phyloP scores from a whole-genome alignment of 768 basidiomycete species.

The Rhizopogon sp. region DNA sequence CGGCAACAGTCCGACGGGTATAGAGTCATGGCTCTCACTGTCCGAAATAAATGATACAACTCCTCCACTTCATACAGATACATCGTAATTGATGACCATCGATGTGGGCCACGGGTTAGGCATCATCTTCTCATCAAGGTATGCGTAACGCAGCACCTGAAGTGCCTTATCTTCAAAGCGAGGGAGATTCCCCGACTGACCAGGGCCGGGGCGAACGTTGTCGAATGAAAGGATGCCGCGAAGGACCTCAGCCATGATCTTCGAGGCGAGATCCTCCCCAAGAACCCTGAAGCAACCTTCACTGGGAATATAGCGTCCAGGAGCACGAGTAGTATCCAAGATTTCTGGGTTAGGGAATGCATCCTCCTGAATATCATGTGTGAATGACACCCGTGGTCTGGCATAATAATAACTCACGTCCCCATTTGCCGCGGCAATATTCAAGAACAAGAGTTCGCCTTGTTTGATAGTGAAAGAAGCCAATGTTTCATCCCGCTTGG shows the following conservation, averaged over 20 bases:
- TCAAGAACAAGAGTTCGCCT: slow-evolving; percentile 55
- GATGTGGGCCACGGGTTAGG: slow-evolving; percentile 67
- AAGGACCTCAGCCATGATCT: slow-evolving; percentile 56
- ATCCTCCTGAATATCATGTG: slow-evolving; percentile 30
- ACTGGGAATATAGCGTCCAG: slow-evolving; percentile 42
- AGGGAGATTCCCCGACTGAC: slow-evolving; percentile 58
- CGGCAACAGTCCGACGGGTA: background rate
- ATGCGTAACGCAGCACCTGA: slow-evolving; percentile 47
- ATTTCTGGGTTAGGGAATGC: slow-evolving; percentile 45
- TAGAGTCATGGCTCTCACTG: background rate
- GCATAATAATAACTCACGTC: slow-evolving; percentile 41
- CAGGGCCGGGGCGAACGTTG: slow-evolving; percentile 62
- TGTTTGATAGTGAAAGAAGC: slow-evolving; percentile 38
- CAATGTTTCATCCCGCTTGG: slow-evolving; percentile 40
- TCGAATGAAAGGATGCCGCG: slow-evolving; percentile 55
- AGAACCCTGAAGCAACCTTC: slow-evolving; percentile 48
- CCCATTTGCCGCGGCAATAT: slow-evolving; percentile 50
- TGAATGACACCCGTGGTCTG: background rate
- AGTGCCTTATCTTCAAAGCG: slow-evolving; percentile 47
- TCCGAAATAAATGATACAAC: background rate
- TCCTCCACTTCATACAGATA: slow-evolving; percentile 12
- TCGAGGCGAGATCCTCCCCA: slow-evolving; percentile 51
- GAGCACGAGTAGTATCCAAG: slow-evolving; percentile 40
- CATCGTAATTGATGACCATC: slow-evolving; percentile 46
- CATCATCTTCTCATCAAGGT: slow-evolving; percentile 45